Evolutionary conservation across 352 stramenopile genomes (phyloP).

Genomic region (Paralagenidium karlingii): DNA sequence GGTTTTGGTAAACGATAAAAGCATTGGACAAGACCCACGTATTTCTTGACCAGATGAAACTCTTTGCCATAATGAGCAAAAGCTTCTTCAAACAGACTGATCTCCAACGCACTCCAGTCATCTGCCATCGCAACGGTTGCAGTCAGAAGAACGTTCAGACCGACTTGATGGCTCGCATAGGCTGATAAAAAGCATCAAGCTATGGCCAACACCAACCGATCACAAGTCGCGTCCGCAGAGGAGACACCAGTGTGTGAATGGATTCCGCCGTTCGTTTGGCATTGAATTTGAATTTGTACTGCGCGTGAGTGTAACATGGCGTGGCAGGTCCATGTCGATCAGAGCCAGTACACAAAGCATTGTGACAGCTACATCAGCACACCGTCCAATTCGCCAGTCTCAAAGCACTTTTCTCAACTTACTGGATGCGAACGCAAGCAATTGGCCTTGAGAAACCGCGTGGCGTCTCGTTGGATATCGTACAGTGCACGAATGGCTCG

Average conservation of each 20-base stretch:
- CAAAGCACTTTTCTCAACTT: conserved; percentile 45
- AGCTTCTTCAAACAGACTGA: conserved; percentile 65
- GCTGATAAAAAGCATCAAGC: not conserved
- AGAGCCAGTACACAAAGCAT: not conserved
- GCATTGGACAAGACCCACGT: conserved; percentile 16
- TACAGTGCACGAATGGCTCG: conserved; percentile 47
- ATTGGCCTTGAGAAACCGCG: conserved; percentile 62
- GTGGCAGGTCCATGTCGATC: too few species aligned
- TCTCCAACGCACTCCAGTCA: conserved; percentile 56
- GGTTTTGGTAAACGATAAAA: not conserved
- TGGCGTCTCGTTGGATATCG: conserved; percentile 64
- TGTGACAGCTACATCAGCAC: not conserved
- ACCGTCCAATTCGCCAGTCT: not conserved
- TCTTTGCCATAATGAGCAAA: conserved; percentile 66
- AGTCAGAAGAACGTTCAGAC: not conserved
- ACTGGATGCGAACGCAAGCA: too few species aligned
- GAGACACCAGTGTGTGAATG: conserved; percentile 45
- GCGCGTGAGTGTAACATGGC: too few species aligned
- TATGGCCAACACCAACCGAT: conserved; percentile 58
- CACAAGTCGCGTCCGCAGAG: conserved; percentile 46
- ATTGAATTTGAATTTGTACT: conserved; percentile 72
- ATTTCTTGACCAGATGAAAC: conserved; percentile 57
- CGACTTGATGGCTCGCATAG: not conserved
- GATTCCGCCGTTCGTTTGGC: conserved; percentile 52
- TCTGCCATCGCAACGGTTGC: conserved; percentile 17